These are phyloP conservation scores for Sporormia fimetaria DNA, from an alignment of 495 filamentous ascomycete species.

Conservation along the genomic window DNA sequence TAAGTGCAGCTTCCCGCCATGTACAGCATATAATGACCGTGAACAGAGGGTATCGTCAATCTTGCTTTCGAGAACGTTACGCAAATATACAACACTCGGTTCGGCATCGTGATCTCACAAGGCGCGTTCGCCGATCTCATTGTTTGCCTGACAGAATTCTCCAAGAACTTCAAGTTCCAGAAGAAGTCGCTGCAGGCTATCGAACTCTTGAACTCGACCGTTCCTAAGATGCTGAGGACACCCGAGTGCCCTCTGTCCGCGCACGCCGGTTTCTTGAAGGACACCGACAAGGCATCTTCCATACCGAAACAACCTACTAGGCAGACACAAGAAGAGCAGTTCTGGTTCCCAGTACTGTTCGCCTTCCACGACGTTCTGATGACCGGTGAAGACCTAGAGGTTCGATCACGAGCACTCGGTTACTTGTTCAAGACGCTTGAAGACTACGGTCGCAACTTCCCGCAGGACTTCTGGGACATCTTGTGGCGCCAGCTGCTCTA, in stretches of 20 bases:
- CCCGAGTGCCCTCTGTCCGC: slow-evolving; percentile 87
- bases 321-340: slow-evolving; percentile 84
- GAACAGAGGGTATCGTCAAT: slow-evolving; percentile 78
- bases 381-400: slow-evolving; percentile 98
- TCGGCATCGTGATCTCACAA: slow-evolving; percentile 90
- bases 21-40: slow-evolving; percentile 25
- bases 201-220: slow-evolving; percentile 81
- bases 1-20: slow-evolving; percentile 28
- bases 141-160: slow-evolving; percentile 94
- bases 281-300: slow-evolving; percentile 35
- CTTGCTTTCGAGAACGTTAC: slow-evolving; percentile 92
- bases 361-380: slow-evolving; percentile 98
- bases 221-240: slow-evolving; percentile 86
- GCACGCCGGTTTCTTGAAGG: slow-evolving; percentile 31
- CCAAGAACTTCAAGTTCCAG: slow-evolving; percentile 94
- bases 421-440: slow-evolving; percentile 94
- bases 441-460: slow-evolving; percentile 81
- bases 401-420: slow-evolving; percentile 75
- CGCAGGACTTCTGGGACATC: slow-evolving; percentile 93
- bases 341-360: slow-evolving; percentile 96
- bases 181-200: slow-evolving; percentile 97
- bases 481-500: slow-evolving; percentile 94
- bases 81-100: slow-evolving; percentile 96
- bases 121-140: slow-evolving; percentile 93
- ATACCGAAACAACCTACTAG: slow-evolving; percentile 43